phyloP scores from a whole-genome alignment of 2,329 filamentous ascomycete species.

The Parastagonospora nodorum region DNA sequence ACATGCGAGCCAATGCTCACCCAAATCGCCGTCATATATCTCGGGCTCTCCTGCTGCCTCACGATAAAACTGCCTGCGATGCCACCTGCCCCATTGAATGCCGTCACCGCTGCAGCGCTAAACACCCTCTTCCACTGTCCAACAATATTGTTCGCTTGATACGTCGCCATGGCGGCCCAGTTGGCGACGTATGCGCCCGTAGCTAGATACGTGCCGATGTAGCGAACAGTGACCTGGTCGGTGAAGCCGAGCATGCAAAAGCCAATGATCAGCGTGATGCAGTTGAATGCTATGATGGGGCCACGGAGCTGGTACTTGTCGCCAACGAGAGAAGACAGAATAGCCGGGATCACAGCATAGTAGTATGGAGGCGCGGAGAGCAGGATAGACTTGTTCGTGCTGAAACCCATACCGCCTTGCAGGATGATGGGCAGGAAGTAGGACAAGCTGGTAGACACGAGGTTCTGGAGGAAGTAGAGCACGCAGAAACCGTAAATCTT shows the following conservation, averaged over 20 bases:
- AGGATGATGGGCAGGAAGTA: slow-evolving; percentile 70
- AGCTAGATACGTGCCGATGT: slow-evolving; percentile 68
- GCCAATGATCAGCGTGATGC: slow-evolving; percentile 63
- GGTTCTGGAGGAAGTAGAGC: slow-evolving; percentile 70
- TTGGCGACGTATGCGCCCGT: slow-evolving; percentile 72
- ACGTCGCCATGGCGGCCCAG: slow-evolving; percentile 66
- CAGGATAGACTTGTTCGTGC: slow-evolving; percentile 56
- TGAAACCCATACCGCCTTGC: slow-evolving; percentile 53
- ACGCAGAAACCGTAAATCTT: slow-evolving; percentile 69
- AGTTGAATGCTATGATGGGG: slow-evolving; percentile 69
- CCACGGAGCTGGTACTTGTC: slow-evolving; percentile 66
- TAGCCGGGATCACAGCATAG: slow-evolving; percentile 67
- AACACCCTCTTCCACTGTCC: slow-evolving; percentile 69
- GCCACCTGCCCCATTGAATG: slow-evolving; percentile 66
- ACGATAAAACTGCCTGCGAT: slow-evolving; percentile 72
- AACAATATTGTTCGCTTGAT: slow-evolving; percentile 57
- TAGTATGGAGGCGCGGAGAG: slow-evolving; percentile 71
- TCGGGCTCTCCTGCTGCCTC: slow-evolving; percentile 63
- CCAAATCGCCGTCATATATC: slow-evolving; percentile 70
- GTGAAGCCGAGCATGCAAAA: slow-evolving; percentile 70
- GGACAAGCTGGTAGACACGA: slow-evolving; percentile 67
- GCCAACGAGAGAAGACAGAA: slow-evolving; percentile 66
- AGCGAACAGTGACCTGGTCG: slow-evolving; percentile 63
- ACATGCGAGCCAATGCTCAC: slow-evolving; percentile 66
- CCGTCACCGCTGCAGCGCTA: slow-evolving; percentile 64